Evolutionary conservation across 73 alveolate genomes (phyloP), one percentile per base, ranked within the genome.

Genomic region (Paraurostyla sp.): DNA sequence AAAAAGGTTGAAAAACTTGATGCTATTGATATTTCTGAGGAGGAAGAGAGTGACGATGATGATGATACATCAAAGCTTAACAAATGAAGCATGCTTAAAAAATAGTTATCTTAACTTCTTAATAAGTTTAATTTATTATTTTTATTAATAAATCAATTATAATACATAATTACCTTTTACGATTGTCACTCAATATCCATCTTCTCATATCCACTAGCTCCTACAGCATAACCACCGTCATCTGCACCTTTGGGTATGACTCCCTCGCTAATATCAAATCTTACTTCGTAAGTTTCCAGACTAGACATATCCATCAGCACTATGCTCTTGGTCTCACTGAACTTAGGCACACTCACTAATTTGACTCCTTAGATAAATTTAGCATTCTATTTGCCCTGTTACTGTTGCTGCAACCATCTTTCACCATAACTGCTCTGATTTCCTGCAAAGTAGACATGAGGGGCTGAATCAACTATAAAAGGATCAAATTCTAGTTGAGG

Each of bases 401-500:
- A 35, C 23, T 52, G 2, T 78, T 29, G 46, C 51, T n/a, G 15
- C 23, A 20, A 40, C 11, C 35, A 48, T 45, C 20, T 81, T 45
- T 81, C 91, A 6, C 49, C 46, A 59, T 78, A 90, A 1, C 18
- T 32, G 6, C 42, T 85, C 40, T 90, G 71, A 48, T 90, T 90
- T 4, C 97, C 93, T 1, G 89, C 68, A 58, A 83, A 69, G 48
- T 27, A 76, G 7, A 92, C 91, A 30, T 88, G 85, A 9, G 93
- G 94, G 36, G 83, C 41, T 57, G 82, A 76, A 29, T 38, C 65
- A 23, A 92, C 56, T 46, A 80, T 78, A 43, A 92, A 83, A 16
- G 95, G 97, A 65, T 92, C 97, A 25, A 4, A 23, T 50, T 48
- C 45, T n/a, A 48, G 56, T 48, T 45, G 33, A 32, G 94, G 97